These are phyloP conservation scores for Penicillium canescens DNA, from an alignment of 495 filamentous ascomycete genomes.

Conservation along the genomic window DNA sequence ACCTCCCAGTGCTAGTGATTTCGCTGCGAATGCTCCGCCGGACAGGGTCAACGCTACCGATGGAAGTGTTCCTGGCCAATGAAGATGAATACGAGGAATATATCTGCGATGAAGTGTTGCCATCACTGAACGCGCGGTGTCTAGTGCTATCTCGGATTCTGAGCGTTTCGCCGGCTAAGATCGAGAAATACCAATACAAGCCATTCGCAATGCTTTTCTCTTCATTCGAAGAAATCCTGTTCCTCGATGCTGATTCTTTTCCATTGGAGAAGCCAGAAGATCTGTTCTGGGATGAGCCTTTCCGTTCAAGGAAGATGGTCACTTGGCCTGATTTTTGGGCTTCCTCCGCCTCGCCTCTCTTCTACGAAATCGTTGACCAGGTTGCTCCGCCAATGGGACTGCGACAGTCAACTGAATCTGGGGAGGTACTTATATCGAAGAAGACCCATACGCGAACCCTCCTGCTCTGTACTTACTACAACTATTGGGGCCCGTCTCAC, in stretches of 20 bases:
- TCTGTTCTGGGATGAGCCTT: conserved; percentile 44
- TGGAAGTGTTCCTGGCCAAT: conserved; percentile 52
- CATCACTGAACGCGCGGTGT: conserved; percentile 46
- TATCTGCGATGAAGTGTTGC: conserved; percentile 48
- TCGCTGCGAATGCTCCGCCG: conserved; percentile 52
- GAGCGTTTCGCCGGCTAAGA: conserved; percentile 11
- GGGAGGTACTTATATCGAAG: conserved; percentile 50
- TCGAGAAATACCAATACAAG: conserved; percentile 50
- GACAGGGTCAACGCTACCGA: conserved; percentile 48
- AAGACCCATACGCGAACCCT: conserved; percentile 41
- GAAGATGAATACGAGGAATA: conserved; percentile 41
- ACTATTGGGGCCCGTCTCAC: conserved; percentile 48
- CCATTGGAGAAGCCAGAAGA: conserved; percentile 40
- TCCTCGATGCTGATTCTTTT: conserved; percentile 51
- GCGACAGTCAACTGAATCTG: conserved; percentile 45
- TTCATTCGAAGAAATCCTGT: conserved; percentile 51
- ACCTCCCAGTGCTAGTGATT: conserved; percentile 41
- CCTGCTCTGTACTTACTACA: conserved; percentile 56
- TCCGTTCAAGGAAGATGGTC: conserved; percentile 43
- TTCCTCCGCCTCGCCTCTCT: conserved; percentile 43
- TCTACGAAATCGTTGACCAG: conserved; percentile 47
- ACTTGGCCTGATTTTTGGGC: conserved; percentile 61
- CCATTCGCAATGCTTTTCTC: conserved; percentile 51
- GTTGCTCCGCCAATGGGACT: conserved; percentile 15
- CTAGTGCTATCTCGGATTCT: conserved; percentile 37